Evolutionary conservation across 441 rosid genomes (phyloP).

Genomic region (Pelargonium fulgidum): DNA sequence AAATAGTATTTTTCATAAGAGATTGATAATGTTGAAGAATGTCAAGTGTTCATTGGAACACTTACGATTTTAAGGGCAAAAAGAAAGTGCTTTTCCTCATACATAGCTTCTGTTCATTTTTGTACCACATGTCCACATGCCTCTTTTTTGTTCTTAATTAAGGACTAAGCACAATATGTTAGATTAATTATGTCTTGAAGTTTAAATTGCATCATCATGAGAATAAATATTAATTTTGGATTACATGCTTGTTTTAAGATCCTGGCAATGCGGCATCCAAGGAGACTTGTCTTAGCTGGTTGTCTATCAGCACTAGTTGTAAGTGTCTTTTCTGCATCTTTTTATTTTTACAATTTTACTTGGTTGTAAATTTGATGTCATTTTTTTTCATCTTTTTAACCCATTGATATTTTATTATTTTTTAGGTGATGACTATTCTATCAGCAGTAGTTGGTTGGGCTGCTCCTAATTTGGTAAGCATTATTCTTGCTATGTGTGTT

Average conservation of each 20-base stretch:
- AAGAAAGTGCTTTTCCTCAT: neutral
- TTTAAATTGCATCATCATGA: neutral
- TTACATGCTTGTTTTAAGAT: slow-evolving; percentile 16
- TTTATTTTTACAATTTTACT: neutral
- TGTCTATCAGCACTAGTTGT: slow-evolving; percentile 25
- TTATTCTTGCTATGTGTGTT: neutral
- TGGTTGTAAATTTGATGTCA: neutral
- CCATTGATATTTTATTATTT: neutral
- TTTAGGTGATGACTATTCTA: slow-evolving; percentile 17
- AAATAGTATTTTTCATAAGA: neutral
- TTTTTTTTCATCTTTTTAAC: neutral
- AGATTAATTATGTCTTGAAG: neutral
- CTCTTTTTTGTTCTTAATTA: neutral
- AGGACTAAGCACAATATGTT: neutral
- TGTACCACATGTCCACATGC: neutral
- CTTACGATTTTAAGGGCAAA: slow-evolving; percentile 1
- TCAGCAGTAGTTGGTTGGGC: slow-evolving; percentile 26
- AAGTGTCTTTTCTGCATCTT: slow-evolving; percentile 5
- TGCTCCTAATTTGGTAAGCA: slow-evolving; percentile 25
- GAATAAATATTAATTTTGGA: no score
- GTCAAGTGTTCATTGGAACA: neutral
- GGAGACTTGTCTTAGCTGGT: slow-evolving; percentile 26
- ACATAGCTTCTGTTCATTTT: neutral
- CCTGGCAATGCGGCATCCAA: slow-evolving; percentile 28
- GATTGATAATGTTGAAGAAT: neutral